phyloP scores from a whole-genome alignment of 257 asterid genomes.

The Galeopsis tetrahit region DNA sequence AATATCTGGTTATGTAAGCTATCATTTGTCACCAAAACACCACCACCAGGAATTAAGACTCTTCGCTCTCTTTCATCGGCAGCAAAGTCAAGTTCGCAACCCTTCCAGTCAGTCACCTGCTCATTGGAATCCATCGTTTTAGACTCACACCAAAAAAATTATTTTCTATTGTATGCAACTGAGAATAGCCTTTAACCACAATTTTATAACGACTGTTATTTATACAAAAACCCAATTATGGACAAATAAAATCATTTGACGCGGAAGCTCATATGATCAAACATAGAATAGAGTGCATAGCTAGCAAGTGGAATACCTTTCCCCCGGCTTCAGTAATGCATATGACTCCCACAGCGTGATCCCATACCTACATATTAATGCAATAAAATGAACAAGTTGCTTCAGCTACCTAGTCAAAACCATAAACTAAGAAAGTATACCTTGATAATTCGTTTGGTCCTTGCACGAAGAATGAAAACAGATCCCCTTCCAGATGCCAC shows the following conservation, averaged over 20 bases:
- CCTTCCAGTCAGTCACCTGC: conserved; percentile 94
- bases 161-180: neutral
- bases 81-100: conserved; percentile 63
- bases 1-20: conserved; percentile 60
- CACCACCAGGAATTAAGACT: conserved; percentile 70
- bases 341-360: conserved; percentile 90
- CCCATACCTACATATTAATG: conserved; percentile 73
- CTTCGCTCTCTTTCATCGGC: conserved; percentile 74
- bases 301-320: conserved; percentile 53
- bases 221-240: neutral
- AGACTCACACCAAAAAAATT: conserved; percentile 11
- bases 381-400: conserved; percentile 35
- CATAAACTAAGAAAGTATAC: conserved; percentile 37
- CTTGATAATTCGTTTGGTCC: conserved; percentile 55
- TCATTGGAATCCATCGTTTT: conserved; percentile 5
- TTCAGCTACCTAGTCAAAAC: conserved; percentile 25
- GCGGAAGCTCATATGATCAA: conserved; percentile 24
- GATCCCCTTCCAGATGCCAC: conserved; percentile 95
- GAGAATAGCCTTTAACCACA: neutral
- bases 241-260: neutral
- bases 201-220: neutral
- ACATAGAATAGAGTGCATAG: conserved; percentile 6
- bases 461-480: conserved; percentile 62
- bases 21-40: conserved; percentile 73
- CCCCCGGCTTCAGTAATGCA: conserved; percentile 95